Evolutionary conservation across 352 stramenopile species (phyloP), one percentile per base, ranked within the genome.

Genomic region (Globisporangium barbulae): DNA sequence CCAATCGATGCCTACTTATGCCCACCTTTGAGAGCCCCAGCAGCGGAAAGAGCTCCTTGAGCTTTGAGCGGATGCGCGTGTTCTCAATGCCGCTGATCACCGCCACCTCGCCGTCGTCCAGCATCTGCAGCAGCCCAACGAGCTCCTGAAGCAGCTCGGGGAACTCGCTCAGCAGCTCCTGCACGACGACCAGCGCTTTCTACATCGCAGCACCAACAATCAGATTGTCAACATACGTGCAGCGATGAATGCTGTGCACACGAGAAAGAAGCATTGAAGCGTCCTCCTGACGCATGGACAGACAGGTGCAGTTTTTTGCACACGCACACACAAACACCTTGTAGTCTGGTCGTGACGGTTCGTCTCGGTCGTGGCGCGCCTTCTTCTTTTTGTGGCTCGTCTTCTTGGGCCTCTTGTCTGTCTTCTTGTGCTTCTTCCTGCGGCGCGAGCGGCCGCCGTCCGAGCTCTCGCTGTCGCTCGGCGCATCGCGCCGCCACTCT

Each of bases 61-160:
- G 75, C 61, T 89, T 79, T 9, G 66, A 69, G 25, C 77, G 81
- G 45, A 96, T 88, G 62, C 73, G 74, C 48, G 63, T 68, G 71
- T 96, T 93, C 61, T 89, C 75, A 25, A 96, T 87, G 41, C 82
- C 87, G 5, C 78, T 76, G 71, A 94, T 88, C 33, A 94, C 74
- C 21, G 81, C 87, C 25, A 86, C 75, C 63, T 93, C 71, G 19
- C 87, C 85, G 37, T 88, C 72, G 56, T 94, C 80, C 55, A 96
- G 53, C 81, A 89, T 88, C 68, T 92, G 83, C 30, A 96, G 63
- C 39, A 96, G 65, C 28, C 37, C 54, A 21, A 92, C 53, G 37
- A 96, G 73, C 21, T 96, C 87, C 21, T 63, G 68, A 21, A 74
- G 70, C 37, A 96, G 75, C 55, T 79, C 73, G 3, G 87, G 83